A percentile compares a stretch with the other conserved stretches of the same genome.
Conservation (phyloP, 139 green algal species). For the Yamagishiella unicocca region DNA sequence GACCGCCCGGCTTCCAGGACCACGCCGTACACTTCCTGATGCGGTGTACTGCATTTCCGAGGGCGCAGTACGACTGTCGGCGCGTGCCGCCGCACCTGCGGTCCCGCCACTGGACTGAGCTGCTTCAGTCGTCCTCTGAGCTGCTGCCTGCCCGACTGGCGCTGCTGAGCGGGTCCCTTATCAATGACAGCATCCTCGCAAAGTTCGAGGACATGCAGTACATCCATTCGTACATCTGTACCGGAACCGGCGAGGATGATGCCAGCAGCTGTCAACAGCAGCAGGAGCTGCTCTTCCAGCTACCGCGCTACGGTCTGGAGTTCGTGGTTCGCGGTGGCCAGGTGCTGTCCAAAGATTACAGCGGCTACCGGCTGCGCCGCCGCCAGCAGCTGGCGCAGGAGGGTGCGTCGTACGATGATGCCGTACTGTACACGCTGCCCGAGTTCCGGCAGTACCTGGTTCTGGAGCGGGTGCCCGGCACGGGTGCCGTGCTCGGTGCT, state of each 20-base stretch:
- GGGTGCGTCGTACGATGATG: neutral
- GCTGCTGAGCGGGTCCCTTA: neutral
- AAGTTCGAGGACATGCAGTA: conserved; percentile 63
- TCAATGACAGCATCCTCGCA: conserved; percentile 42
- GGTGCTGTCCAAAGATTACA: conserved; percentile 46
- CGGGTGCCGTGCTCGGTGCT: neutral
- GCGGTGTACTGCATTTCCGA: neutral
- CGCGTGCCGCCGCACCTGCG: conserved; percentile 32
- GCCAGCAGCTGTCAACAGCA: neutral
- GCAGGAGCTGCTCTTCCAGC: neutral
- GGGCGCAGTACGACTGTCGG: conserved; percentile 18
- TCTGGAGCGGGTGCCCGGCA: conserved; percentile 41
- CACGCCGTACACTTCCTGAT: conserved; percentile 53
- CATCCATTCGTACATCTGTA: conserved; percentile 57
- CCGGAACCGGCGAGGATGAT: too few relatives aligned
- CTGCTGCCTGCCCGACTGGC: conserved; percentile 52
- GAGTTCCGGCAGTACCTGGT: conserved; percentile 70
- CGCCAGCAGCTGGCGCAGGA: conserved; percentile 17
- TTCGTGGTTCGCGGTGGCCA: conserved; percentile 53
- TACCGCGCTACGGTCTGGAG: conserved; percentile 62
- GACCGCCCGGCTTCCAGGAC: conserved; percentile 52
- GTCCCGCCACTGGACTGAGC: conserved; percentile 8
- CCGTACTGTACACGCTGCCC: conserved; percentile 62
- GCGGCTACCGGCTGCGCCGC: conserved; percentile 45
- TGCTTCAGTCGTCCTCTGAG: neutral